phyloP scores from a whole-genome alignment of 495 filamentous ascomycete species.

The Penicillium manginii region DNA sequence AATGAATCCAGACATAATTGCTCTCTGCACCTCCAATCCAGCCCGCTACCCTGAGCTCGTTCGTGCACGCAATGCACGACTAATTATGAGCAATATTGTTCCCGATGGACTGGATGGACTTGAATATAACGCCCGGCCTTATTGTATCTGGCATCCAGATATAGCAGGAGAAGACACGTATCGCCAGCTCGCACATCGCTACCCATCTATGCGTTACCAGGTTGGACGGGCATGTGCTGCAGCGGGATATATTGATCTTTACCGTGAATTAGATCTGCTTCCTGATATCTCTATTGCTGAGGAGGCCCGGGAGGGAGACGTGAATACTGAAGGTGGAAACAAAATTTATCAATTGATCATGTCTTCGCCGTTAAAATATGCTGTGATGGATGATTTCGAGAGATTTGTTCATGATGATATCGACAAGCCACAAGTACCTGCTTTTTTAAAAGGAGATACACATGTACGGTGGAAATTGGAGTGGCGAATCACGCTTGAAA shows the following conservation, averaged over 20 bases:
- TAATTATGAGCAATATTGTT: slow-evolving; percentile 10
- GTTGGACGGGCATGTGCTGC: slow-evolving; percentile 29
- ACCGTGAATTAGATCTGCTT: slow-evolving; percentile 26
- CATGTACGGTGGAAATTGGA: slow-evolving; percentile 1
- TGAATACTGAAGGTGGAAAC: slow-evolving; percentile 6
- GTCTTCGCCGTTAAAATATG: slow-evolving; percentile 13
- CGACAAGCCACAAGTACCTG: not conserved
- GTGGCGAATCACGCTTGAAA: not conserved
- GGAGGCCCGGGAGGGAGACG: slow-evolving; percentile 24
- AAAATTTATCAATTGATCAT: slow-evolving; percentile 26
- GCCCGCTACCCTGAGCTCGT: too few species aligned
- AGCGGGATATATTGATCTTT: slow-evolving; percentile 23
- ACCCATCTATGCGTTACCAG: slow-evolving; percentile 20
- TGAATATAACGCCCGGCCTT: slow-evolving; percentile 1
- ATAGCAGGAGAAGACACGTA: slow-evolving; percentile 33
- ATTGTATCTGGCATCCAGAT: slow-evolving; percentile 36
- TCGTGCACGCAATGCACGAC: slow-evolving; percentile 6
- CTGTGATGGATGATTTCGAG: slow-evolving; percentile 9
- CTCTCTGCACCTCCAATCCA: too few species aligned
- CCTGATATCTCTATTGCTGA: slow-evolving; percentile 28
- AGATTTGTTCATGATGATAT: not conserved
- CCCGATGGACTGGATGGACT: slow-evolving; percentile 1
- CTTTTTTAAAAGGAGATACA: slow-evolving; percentile 7
- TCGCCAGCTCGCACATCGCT: slow-evolving; percentile 17
- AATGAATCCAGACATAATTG: too few species aligned